These are phyloP conservation scores for Penicillium subrubescens DNA, from an alignment of 495 filamentous ascomycete species.

Conservation along the genomic window DNA sequence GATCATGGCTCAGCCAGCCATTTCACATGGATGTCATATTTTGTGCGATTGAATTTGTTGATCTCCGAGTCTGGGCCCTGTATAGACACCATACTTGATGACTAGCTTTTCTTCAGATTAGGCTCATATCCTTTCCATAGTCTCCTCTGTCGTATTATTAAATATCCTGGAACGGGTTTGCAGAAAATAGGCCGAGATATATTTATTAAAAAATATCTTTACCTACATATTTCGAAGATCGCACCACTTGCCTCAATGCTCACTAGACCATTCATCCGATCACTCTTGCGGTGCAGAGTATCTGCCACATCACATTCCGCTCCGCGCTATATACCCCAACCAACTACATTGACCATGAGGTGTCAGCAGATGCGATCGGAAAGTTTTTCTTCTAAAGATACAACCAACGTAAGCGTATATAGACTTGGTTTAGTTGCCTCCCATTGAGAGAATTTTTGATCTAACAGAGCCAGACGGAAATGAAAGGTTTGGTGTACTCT, in stretches of 20 bases:
- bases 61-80: no score
- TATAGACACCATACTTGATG: no score
- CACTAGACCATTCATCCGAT: neutral
- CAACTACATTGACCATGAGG: neutral
- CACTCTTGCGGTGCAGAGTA: neutral
- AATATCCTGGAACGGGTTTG: no score
- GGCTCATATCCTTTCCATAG: no score
- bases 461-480: neutral
- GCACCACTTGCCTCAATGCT: neutral
- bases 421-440: neutral
- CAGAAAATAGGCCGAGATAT: no score
- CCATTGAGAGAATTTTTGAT: neutral
- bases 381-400: neutral
- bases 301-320: neutral
- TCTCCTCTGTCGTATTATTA: no score
- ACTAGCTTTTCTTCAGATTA: no score
- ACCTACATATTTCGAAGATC: neutral
- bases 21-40: no score
- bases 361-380: neutral
- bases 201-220: no score
- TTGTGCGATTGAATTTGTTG: no score
- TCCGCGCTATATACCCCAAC: neutral
- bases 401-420: neutral
- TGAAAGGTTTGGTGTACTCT: conserved; percentile 14
- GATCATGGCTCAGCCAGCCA: no score